These are phyloP conservation scores for Solanum microdontum DNA, from an alignment of 257 asterid genomes.

Conservation along the genomic window DNA sequence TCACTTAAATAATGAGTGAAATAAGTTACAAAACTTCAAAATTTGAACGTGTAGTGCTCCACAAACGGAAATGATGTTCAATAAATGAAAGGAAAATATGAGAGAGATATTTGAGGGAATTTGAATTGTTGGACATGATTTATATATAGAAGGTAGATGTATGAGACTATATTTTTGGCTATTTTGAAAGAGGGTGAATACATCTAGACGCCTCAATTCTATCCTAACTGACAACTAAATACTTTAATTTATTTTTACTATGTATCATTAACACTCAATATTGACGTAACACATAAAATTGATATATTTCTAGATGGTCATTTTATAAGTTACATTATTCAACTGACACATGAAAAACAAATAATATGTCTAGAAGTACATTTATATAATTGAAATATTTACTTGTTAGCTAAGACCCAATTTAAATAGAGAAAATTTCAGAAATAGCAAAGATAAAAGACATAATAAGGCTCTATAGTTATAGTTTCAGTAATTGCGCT, in stretches of 20 bases:
- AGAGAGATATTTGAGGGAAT: background rate
- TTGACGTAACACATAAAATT: rapidly evolving
- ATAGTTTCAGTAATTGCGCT: rapidly evolving
- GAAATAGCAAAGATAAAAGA: too few species aligned
- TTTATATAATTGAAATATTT: too few species aligned
- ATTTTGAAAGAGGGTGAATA: background rate
- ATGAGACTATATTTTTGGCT: too few species aligned
- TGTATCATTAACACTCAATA: too few species aligned
- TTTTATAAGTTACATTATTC: background rate
- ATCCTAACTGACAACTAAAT: rapidly evolving
- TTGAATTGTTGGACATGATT: background rate
- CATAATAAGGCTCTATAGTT: too few species aligned
- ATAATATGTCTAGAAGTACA: too few species aligned
- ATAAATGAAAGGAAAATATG: background rate
- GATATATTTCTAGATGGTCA: rapidly evolving
- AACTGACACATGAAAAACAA: background rate
- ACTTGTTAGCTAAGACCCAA: too few species aligned
- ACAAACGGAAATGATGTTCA: background rate
- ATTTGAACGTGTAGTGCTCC: background rate
- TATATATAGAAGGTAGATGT: background rate
- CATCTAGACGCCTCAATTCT: too few species aligned
- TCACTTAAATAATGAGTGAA: background rate
- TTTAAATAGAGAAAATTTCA: too few species aligned
- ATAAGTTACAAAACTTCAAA: too few species aligned
- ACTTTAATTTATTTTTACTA: rapidly evolving